Evolutionary conservation across 2,329 filamentous ascomycete genomes (phyloP), one percentile per base, ranked within the genome.

Genomic region (Fusarium buxicola): DNA sequence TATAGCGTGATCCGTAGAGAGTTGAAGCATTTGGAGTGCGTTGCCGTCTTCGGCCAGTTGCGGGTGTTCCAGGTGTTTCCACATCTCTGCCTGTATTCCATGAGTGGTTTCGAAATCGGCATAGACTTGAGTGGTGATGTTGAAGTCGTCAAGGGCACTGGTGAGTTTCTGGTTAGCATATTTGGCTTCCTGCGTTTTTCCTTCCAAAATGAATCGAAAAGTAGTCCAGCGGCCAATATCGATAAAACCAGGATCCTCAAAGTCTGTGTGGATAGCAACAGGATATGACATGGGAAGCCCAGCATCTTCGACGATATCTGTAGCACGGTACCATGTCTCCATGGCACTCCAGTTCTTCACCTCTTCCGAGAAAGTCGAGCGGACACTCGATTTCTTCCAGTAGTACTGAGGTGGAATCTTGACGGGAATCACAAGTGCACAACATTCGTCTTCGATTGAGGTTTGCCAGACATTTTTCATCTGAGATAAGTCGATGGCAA

Each of bases 71-170:
- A 78, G 43, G 15, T 70, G 61, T 47, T 70, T 49, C 77, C 74
- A 78, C 59, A 76, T 68, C 16, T 61, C 64, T 7, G 63, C 54
- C 10, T 56, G 55, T 18, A 41, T 49, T 12, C 59, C 60, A 3
- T 70, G 69, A 13, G 72, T 71, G 24, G 81, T 71, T 2, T 68
- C 68, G 52, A 91, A 85, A 1, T 75, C 67, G 8, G 76, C 32
- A 30, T 70, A 16, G 74, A 69, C 30, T 28, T 81, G 70, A 13
- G 89, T 77, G 0, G 77, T 71, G 44, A 97, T 81, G 57, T 96
- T 96, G 77, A 90, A 90, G 62, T 96, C 91, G 10, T 80, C 78
- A 1, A 97, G 79, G 1, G 85, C 84, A 16, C 8, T 53, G 8
- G 77, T 72, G 5, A 81, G 76, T 16, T 90, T 77, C 1, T 75